Evolutionary conservation across 2,329 filamentous ascomycete genomes (phyloP), one percentile per base, ranked within the genome.

Genomic region (Madurella fahalii): DNA sequence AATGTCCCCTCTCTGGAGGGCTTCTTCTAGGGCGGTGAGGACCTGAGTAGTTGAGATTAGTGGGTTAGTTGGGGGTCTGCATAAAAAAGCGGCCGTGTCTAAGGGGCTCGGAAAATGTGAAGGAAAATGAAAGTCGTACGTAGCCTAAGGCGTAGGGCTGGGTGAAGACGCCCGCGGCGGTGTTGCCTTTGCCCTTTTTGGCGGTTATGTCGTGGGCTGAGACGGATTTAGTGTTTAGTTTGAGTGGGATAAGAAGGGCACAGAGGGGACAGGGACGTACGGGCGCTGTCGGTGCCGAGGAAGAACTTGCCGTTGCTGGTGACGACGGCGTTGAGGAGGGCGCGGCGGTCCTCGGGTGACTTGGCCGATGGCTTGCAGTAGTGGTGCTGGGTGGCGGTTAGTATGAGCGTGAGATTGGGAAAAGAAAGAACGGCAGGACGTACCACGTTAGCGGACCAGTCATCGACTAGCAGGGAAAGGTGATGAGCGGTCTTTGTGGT

Each of bases 321-420:
- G 30, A 81, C 74, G 5, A 82, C 77, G 2, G 85, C 84, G 53
- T 81, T 77, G 50, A 95, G 71, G 40, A 95, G 77, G 5, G 89
- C 88, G 49, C 85, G 81, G 5, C 90, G 81, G 65, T 90, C 87
- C 17, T 78, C 77, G 0, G 89, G 85, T 37, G 82, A 85, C 75
- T 89, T 89, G 48, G 86, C 83, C 32, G 88, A 90, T 77, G 78
- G 86, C 83, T 81, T 93, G 85, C 66, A 91, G 80, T 92, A 95
- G 66, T 80, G 82, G 68, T 87, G 81, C 8, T 83, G 11, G 34
- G 81, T 63, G 30, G 11, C 5, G 8, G 43, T 50, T 34, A 53
- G 39, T 25, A 30, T 2, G 13, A 5, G 45, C 8, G 16, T 7
- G 31, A 12, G 5, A 15, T 5, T 8, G 18, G 16, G 31, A 15